Percentiles rank a stretch among this genome's conserved stretches.
Conservation (phyloP, 768 basidiomycete species). For the Kwoniella heveanensis region DNA sequence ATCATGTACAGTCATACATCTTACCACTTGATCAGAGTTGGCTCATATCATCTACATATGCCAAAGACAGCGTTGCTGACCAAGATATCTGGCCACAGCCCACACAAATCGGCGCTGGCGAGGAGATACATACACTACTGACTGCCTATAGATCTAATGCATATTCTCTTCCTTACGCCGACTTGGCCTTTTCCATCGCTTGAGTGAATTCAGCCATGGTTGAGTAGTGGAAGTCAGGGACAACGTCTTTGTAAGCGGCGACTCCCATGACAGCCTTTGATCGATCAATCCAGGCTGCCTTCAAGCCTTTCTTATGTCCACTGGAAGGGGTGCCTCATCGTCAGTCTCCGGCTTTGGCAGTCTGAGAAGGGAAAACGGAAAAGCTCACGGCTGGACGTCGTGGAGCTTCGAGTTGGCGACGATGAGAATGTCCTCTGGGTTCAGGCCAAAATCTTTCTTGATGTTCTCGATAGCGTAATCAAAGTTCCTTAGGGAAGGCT, state of each 20-base stretch:
- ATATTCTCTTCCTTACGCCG: too few relatives aligned
- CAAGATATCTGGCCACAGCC: too few relatives aligned
- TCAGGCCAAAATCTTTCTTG: constrained; percentile 23
- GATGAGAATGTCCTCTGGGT: constrained; percentile 24
- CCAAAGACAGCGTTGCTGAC: too few relatives aligned
- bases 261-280: constrained; percentile 22
- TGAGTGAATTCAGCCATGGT: constrained; percentile 32
- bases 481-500: constrained; percentile 40
- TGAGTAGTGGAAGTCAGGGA: constrained; percentile 23
- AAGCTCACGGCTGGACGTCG: constrained; percentile 34
- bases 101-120: too few relatives aligned
- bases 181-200: constrained; percentile 22
- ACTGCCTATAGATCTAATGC: too few relatives aligned
- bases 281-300: constrained; percentile 36
- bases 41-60: too few relatives aligned
- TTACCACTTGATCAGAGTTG: too few relatives aligned
- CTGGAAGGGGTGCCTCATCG: too few relatives aligned
- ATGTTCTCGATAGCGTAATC: constrained; percentile 29
- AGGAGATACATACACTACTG: too few relatives aligned
- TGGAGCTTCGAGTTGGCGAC: constrained; percentile 32
- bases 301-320: constrained; percentile 29
- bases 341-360: neutral
- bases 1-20: too few relatives aligned
- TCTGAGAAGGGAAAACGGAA: neutral
- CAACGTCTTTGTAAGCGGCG: constrained; percentile 13